Base-by-base conservation (phyloP, 345 rosid species). In the Schrenkiella parvula region DNA sequence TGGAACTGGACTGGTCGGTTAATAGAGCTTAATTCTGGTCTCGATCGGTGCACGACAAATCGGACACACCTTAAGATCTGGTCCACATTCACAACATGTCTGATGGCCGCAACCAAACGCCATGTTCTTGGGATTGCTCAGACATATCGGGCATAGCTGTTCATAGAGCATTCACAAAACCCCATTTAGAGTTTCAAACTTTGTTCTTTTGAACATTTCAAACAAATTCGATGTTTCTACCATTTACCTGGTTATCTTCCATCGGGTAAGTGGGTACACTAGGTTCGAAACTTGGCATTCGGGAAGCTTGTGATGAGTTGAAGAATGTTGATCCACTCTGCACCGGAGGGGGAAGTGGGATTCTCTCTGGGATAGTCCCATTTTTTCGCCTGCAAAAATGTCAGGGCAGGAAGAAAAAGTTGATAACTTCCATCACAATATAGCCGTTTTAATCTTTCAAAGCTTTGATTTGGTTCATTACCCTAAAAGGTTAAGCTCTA, bases 61-160 rank as follows among this genome's bases (percentile, higher is more conserved):
- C 15, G 97, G 98, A 81, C 98, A 93, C 18, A 69, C 41, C 26
- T 82, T 78, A 37, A 90, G 96, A 79, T 73, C 90, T 80, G 86
- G 83, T 56, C 93, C 97, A 41, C 98, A 93, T 28, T 84, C 92
- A 18, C 91, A 90, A 76, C 97, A 93, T 3, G 96, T 93, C 93
- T 93, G 98, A 83, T 93, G 98, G 23, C 98, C 98, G 15, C 98
- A 93, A 43, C 97, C 97, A 53, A 93, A 93, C 46, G 98, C 98
- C 98, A 93, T 89, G 81, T 91, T 80, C 70, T 87, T 93, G 4
- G 73, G 56, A 69, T 89, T 82, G 66, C 76, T 81, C 15, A 91
- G 82, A 83, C 98, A 93, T 75, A 93, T 87, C 43, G 95, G 86
- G 68, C 98, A 93, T 58, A 89, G 75, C 98, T 93, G 92, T 44